Evolutionary conservation across 1,284 basidiomycete species (phyloP), one percentile per base, ranked within the genome.

Genomic region (Leccinum pachyderme): DNA sequence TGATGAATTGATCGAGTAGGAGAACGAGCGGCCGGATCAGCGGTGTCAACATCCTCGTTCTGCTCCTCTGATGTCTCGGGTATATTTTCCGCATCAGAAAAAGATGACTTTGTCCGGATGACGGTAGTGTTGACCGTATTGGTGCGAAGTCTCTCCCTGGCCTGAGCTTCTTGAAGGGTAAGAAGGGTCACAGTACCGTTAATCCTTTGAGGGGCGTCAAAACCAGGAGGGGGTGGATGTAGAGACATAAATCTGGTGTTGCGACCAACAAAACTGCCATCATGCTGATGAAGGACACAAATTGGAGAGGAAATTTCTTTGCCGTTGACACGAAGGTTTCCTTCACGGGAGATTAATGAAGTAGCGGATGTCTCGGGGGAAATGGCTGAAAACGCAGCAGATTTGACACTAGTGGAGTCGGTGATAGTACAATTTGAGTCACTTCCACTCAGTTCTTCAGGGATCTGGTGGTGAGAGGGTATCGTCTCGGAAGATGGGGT

Each of bases 141-240:
- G 61, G 77, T 80, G 39, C 85, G 81, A 47, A 80, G 74, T 35
- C 78, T 68, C 76, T 82, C 75, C 53, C 75, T 73, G 1, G 70
- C 77, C 62, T 87, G 81, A 3, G 89, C 89, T 70, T 91, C 86
- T 65, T 89, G 85, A 47, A 90, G 74, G 6, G 88, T 82, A 50
- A 91, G 90, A 32, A 91, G 77, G 41, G 81, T 77, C 61, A 89
- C 83, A 13, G 80, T 72, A 25, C 81, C 75, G 48, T 83, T 82
- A 39, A 70, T 74, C 80, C 81, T 84, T 56, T 72, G 74, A 61
- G 74, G 70, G 39, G 75, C 65, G 47, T 65, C 72, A 41, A 66
- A 59, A 31, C 56, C 45, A 24, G 62, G 55, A 53, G 68, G 73
- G 41, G 71, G 73, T 52, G 60, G 69, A 57, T 64, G 64, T 46